Base-by-base conservation (phyloP, 2,329 filamentous ascomycete species). In the Xylariaceae sp. region DNA sequence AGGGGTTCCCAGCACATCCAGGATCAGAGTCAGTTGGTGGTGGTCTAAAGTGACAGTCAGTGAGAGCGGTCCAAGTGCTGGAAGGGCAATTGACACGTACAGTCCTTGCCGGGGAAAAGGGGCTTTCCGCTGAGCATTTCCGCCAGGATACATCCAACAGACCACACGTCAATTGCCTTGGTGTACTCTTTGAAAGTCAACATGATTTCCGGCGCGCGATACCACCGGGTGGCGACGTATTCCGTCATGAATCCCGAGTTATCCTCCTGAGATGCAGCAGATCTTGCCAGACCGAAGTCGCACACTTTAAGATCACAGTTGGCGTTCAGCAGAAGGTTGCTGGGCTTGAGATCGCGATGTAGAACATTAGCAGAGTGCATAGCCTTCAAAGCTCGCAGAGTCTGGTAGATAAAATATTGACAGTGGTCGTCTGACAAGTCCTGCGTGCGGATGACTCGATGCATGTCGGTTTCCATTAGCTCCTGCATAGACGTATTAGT, bases 221-320 rank as follows among this genome's bases (percentile, higher is more conserved):
- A 98, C 93, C 93, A 98, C 60, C 93, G 85, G 35, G 93, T 98
- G 38, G 93, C 93, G 43, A 98, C 93, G 64, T 98, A 98, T 94
- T 98, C 93, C 13, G 93, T 98, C 93, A 98, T 98, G 79, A 98
- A 98, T 17, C 93, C 93, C n/a, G 91, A 96, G 71, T 98, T 98
- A 67, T 98, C 93, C 62, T 98, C 93, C 54, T 94, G 94, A 9
- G 91, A 96, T 8, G 93, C 93, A 11, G 93, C 93, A 9, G 91
- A 97, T 60, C 90, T 84, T 37, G 93, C 93, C 43, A 98, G 81
- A 62, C 93, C 93, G 61, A 98, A 98, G 66, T 98, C 93, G 70
- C 93, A 98, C 55, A 98, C 93, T 71, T 98, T 98, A 55, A 98
- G 76, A 70, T 98, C 93, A 68, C 93, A 98, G 69, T 98, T 98